Evolutionary conservation across 441 rosid species (phyloP).

Genomic region (Corymbia calophylla): DNA sequence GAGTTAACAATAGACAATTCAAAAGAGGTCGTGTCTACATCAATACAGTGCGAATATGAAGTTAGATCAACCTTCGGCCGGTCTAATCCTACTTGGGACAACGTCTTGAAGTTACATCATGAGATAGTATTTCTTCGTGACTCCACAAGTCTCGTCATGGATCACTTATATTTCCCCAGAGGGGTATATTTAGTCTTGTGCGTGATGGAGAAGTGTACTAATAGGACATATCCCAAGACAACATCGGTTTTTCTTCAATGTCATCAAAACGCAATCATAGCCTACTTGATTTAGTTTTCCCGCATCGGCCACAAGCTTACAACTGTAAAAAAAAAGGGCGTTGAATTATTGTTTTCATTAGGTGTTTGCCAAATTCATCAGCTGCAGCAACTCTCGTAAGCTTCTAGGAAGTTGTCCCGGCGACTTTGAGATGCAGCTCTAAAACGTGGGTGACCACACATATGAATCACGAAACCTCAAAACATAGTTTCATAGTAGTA

Average conservation of each 20-base stretch:
- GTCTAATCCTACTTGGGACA: neutral
- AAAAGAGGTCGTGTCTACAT: neutral
- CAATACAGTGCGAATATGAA: neutral
- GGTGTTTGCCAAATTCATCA: neutral
- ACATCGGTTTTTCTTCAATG: neutral
- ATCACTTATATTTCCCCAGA: neutral
- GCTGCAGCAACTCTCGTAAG: neutral
- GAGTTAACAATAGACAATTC: neutral
- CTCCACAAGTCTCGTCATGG: neutral
- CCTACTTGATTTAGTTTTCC: neutral
- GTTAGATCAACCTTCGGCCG: neutral
- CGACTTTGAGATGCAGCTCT: neutral
- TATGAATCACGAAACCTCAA: accelerated
- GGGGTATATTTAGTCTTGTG: neutral
- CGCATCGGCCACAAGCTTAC: neutral
- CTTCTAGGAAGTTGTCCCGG: neutral
- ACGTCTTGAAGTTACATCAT: neutral
- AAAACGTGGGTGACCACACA: neutral
- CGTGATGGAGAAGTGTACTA: neutral
- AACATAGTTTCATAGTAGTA: neutral
- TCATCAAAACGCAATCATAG: neutral
- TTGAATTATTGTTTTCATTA: neutral
- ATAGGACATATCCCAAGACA: neutral
- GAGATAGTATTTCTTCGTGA: neutral
- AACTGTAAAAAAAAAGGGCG: neutral